Evolutionary conservation across 768 basidiomycete genomes (phyloP), one percentile per base, ranked within the genome.

Genomic region (Serpula lacrymans): DNA sequence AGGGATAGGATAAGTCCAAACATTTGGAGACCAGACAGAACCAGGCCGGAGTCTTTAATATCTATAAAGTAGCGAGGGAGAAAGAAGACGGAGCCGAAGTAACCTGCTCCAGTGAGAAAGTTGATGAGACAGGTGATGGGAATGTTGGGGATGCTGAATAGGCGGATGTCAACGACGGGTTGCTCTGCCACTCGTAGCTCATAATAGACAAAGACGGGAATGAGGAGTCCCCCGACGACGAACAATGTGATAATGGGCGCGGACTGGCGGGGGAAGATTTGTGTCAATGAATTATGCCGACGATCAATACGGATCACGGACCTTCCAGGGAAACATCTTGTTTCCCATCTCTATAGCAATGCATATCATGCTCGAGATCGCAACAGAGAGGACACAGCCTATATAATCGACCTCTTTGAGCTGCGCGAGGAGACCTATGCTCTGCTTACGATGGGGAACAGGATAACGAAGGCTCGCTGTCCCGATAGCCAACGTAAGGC

Each of bases 11-110:
- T 66, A 22, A 64, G 28, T 6, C 64, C 62, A 10, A 64, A 42
- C 64, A 66, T 66, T 26, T 64, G 60, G 5, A 64, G 31, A n/a
- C 62, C 62, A 0, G 62, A 62, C 24, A 41, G 52, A 27, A 66
- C 54, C 33, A 66, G 41, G 36, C 38, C 50, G 24, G 62, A 66
- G 13, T 55, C 49, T 26, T 62, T 64, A 47, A 63, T 41, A 36
- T 66, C 64, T 46, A 67, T 67, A 34, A 64, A 66, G 43, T 66
- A 64, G 27, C 61, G 64, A n/a, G 62, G 62, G 18, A 64, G 54
- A 46, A 67, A 64, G 45, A 67, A 64, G 42, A 66, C 62, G 11
- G 52, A 51, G 7, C 63, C 62, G 39, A 64, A 66, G 47, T 63
- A 66, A 14, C 62, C 63, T 11, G 64, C 64, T 31, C 64, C 62